Base-by-base conservation (phyloP, 2,329 filamentous ascomycete species). In the Coniochaeta sp. region DNA sequence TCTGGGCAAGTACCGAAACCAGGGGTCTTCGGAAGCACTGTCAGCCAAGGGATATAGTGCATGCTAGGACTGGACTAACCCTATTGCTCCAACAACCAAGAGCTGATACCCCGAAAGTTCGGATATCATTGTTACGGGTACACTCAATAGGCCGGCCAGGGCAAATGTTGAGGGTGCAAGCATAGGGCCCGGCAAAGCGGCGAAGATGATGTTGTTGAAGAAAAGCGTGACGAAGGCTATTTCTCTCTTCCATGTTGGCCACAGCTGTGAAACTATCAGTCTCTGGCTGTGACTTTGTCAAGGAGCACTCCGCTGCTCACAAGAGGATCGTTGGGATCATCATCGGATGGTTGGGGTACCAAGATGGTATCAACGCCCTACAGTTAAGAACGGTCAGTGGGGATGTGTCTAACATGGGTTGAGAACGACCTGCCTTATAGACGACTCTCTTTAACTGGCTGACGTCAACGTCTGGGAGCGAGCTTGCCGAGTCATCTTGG, bases 1-100 rank as follows among this genome's bases (percentile, higher is more conserved):
- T 73, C 38, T 70, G 68, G 2, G 70, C 70, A 17, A 71, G 64
- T 1, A 72, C 68, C 9, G 70, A 73, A 9, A 73, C 70, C 7
- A 72, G 31, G 9, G 64, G 66, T 12, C 38, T 43, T 26, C 12
- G 3, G 33, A 22, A 56, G 36, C 16, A 2, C n/a, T 22, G 54
- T 57, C 31, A 57, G 54, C 17, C 14, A 43, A 58, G 22, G 19
- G 16, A 19, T 24, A n/a, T 24, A 12, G 1, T n/a, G 17, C 3
- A 12, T 56, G 16, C 34, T 11, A 14, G 56, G 19, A 34, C 22
- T 6, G 17, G 38, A 40, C 56, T 22, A 5, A 64, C 64, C 62
- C 65, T 1, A 63, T 50, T 16, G 64, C 63, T 2, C 57, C 65
- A 1, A 67, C 65, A 3, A 67, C 36, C 5, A 67, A 58, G 1